A percentile compares a stretch with the other conserved stretches of the same genome.
These are phyloP conservation scores for Toxicodendron radicans DNA, from an alignment of 345 rosid genomes.

Conservation along the genomic window DNA sequence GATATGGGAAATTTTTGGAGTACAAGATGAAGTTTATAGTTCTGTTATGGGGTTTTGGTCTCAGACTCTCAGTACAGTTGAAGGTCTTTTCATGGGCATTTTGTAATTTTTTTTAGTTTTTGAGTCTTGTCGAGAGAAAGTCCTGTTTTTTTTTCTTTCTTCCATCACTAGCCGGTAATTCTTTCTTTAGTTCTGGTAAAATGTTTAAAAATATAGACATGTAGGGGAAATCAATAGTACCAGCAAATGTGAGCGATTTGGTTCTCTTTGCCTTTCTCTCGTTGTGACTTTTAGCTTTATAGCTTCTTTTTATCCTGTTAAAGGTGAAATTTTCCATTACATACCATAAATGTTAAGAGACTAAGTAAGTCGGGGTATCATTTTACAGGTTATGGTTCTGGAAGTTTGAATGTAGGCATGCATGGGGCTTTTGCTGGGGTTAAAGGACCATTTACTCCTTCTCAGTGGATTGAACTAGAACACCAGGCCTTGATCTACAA, in stretches of 20 bases:
- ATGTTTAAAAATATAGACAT: neutral
- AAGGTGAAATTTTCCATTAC: neutral
- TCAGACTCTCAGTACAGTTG: neutral
- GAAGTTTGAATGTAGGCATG: slow-evolving; percentile 55
- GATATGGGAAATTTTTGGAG: slow-evolving; percentile 18
- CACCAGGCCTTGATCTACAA: slow-evolving; percentile 79
- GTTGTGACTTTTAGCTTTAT: neutral
- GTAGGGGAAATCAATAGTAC: slow-evolving; percentile 11
- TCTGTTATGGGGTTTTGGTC: slow-evolving; percentile 1
- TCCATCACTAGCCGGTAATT: neutral
- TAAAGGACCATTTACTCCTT: slow-evolving; percentile 60
- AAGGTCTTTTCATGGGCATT: slow-evolving; percentile 26
- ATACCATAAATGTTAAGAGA: slow-evolving; percentile 13
- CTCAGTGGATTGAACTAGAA: slow-evolving; percentile 71
- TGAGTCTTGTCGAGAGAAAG: slow-evolving; percentile 25
- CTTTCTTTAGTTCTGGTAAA: slow-evolving; percentile 11
- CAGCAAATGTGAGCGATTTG: slow-evolving; percentile 2
- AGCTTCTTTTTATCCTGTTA: neutral
- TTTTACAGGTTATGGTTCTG: slow-evolving; percentile 47
- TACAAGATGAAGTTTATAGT: slow-evolving; percentile 6
- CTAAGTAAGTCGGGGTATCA: neutral
- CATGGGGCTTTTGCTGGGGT: slow-evolving; percentile 44
- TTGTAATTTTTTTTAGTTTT: slow-evolving; percentile 8
- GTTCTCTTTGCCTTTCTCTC: neutral
- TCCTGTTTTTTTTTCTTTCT: neutral